These are phyloP conservation scores for Diplodia seriata DNA, from an alignment of 2,329 filamentous ascomycete genomes.

Conservation along the genomic window DNA sequence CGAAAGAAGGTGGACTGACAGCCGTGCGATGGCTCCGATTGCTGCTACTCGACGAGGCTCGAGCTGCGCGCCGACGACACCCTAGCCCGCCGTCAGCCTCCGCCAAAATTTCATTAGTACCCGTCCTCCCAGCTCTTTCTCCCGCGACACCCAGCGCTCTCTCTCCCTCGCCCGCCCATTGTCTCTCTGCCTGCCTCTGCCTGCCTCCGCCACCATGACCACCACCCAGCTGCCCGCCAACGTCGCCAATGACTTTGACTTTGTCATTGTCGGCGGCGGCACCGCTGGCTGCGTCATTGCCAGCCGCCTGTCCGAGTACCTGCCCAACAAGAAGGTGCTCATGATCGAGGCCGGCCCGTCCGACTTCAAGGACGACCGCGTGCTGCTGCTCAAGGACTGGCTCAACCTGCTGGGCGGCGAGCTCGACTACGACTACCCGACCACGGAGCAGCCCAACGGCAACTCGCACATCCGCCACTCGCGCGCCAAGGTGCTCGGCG, in stretches of 20 bases:
- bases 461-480: constrained; percentile 94
- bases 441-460: constrained; percentile 86
- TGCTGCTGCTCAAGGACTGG: constrained; percentile 88
- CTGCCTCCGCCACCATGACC: constrained; percentile 58
- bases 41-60: not conserved
- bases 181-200: not conserved
- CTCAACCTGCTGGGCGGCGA: constrained; percentile 81
- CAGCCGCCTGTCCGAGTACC: constrained; percentile 78
- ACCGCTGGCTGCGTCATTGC: constrained; percentile 87
- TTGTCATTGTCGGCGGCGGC: constrained; percentile 83
- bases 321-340: constrained; percentile 81
- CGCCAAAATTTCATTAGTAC: constrained; percentile 27
- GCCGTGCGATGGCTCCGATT: constrained; percentile 16
- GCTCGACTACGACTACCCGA: constrained; percentile 90
- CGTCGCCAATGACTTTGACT: constrained; percentile 76
- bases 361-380: constrained; percentile 86
- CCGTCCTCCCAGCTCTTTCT: constrained; percentile 10
- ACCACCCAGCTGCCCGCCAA: constrained; percentile 70
- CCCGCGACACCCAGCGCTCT: constrained; percentile 19
- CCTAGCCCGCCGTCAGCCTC: constrained; percentile 13
- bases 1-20: constrained; percentile 29
- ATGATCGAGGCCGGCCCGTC: constrained; percentile 89
- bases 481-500: constrained; percentile 88
- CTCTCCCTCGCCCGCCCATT: constrained; percentile 21
- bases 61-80: not conserved